Evolutionary conservation across 2,329 filamentous ascomycete species (phyloP), one percentile per base, ranked within the genome.

Genomic region (Scedosporium apiospermum): DNA sequence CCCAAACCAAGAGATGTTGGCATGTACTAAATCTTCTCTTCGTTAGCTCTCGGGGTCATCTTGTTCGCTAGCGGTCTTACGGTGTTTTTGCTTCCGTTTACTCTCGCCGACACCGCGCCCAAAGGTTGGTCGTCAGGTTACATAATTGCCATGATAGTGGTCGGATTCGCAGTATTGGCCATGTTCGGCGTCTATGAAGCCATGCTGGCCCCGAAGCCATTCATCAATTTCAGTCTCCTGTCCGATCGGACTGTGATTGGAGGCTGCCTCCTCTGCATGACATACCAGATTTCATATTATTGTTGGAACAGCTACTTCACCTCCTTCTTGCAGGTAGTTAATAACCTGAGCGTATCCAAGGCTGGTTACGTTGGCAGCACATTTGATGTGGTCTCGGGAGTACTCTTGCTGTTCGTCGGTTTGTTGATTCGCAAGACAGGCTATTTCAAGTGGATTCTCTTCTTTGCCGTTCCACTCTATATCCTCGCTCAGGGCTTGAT

Each of bases 81-180:
- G 0, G 73, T 90, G 9, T 84, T 91, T 69, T 76, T 91, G 16
- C 80, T 92, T 6, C 86, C 88, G 0, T 85, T 92, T 71, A 86
- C 78, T 14, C 77, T 91, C 18, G 75, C 74, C 60, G 72, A 72
- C 3, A 74, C 75, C 58, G 76, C 78, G 64, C 64, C 69, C 2
- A 67, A 77, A 6, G 66, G 68, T 7, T 82, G 79, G 78, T 68
- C 68, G 21, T 72, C 74, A 1, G 71, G 74, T 2, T 70, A 75
- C 57, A 77, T 80, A 55, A 78, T 79, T 64, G 70, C 68, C 64
- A 72, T 78, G 67, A 65, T 78, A 34, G 67, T 77, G 34, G 66
- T 78, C 44, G 77, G 77, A 18, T 66, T 65, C 16, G 63, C 74
- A 5, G 67, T 78, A 5, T 66, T 79, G 26, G 59, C 74, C 46